A percentile compares a stretch with the other conserved stretches of the same genome.
phyloP scores from a whole-genome alignment of 2,329 filamentous ascomycete species.

The Calycina herbarum region DNA sequence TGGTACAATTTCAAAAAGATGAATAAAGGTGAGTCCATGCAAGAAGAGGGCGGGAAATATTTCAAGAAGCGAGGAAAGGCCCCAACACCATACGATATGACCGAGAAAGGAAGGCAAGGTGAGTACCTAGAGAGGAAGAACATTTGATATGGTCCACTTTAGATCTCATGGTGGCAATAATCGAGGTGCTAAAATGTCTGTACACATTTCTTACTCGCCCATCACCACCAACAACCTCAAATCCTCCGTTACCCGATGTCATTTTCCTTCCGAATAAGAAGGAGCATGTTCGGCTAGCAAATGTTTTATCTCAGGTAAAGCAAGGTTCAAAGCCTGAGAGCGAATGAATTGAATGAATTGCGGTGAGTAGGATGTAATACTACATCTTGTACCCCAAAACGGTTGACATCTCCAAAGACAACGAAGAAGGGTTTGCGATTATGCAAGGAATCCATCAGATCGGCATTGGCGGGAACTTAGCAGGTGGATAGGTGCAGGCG shows the following conservation, averaged over 20 bases:
- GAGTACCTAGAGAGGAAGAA: neutral
- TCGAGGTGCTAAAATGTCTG: neutral
- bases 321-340: neutral
- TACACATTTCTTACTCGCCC: neutral
- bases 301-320: neutral
- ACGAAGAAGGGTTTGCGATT: neutral
- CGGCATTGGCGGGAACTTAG: neutral
- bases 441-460: conserved; percentile 2
- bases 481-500: neutral
- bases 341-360: neutral
- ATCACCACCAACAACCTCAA: neutral
- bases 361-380: neutral
- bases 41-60: neutral
- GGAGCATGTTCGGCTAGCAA: conserved; percentile 7
- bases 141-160: neutral
- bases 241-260: neutral
- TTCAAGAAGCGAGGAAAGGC: neutral
- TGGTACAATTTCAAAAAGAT: neutral
- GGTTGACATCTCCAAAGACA: neutral
- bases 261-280: conserved; percentile 8
- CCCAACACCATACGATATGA: neutral
- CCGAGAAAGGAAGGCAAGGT: neutral
- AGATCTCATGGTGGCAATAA: neutral
- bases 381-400: neutral
- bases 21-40: neutral